Evolutionary conservation across 352 stramenopile species (phyloP), one percentile per base, ranked within the genome.

Genomic region (Pythium utonaiense): DNA sequence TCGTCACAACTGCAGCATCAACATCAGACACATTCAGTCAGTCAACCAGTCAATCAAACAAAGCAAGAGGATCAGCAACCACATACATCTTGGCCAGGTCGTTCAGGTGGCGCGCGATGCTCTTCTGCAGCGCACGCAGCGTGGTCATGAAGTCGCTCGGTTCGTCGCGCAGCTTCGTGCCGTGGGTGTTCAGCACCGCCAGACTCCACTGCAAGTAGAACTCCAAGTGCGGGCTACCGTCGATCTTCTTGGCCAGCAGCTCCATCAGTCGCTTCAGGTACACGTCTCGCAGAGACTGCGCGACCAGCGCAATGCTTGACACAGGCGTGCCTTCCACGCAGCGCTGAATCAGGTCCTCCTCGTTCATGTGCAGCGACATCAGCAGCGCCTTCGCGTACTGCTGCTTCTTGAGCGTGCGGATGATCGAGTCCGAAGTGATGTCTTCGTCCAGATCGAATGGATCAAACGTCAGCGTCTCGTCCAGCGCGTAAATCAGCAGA

Each of bases 361-460:
- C n/a, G n/a, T n/a, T n/a, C n/a, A n/a, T n/a, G n/a, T n/a, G n/a
- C n/a, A n/a, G n/a, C n/a, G n/a, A n/a, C 91, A 99, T 98, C 54
- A 97, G 77, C 64, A 99, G 78, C 16, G 96, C 96, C 63, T 94
- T 93, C n/a, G n/a, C 86, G 64, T 94, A 98, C 59, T 98, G 84
- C 51, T 88, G 80, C n/a, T 78, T 77, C 47, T 73, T 75, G 30
- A 99, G 71, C 56, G 95, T 96, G 36, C 77, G 66, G 56, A 85
- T 78, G 48, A 99, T 97, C 27, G 77, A 83, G 41, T 96, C 86
- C 6, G 97, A 97, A 31, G 97, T 99, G 17, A 99, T 97, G 19
- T 95, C 93, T 70, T 99, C 96, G 53, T 98, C 97, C 49, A 99
- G 69, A 34, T 99, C 97, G 47, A 99, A 98, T 21, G 98, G 98